Conservation (phyloP, 306 rosid genomes). For the Alnus rubra region DNA sequence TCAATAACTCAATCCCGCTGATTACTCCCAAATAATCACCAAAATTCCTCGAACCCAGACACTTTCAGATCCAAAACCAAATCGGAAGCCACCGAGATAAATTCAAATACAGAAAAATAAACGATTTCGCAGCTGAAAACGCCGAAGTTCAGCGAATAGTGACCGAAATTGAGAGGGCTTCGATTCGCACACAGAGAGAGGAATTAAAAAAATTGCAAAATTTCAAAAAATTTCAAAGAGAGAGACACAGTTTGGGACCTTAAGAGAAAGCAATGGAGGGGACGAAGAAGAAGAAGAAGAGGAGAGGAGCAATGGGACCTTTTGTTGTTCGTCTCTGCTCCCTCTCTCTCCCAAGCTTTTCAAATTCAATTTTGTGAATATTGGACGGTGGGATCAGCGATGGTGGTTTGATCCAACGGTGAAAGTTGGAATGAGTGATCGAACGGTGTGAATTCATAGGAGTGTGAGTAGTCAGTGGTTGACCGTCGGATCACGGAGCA, state of each 20-base stretch:
- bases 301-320: constrained; percentile 36
- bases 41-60: constrained; percentile 38
- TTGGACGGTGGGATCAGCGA: constrained; percentile 61
- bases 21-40: constrained; percentile 16
- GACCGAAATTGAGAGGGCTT: constrained; percentile 32
- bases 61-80: constrained; percentile 54
- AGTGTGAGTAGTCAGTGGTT: constrained; percentile 11
- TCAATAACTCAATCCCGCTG: constrained; percentile 32
- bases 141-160: constrained; percentile 31
- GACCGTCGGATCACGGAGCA: constrained; percentile 48
- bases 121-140: constrained; percentile 44
- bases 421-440: background rate
- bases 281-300: constrained; percentile 22
- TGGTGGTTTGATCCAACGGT: constrained; percentile 46
- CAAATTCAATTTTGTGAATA: constrained; percentile 86
- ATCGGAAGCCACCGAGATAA: constrained; percentile 18
- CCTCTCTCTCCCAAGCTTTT: constrained; percentile 91
- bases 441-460: constrained; percentile 59
- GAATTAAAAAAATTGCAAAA: background rate
- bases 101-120: constrained; percentile 9
- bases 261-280: constrained; percentile 20
- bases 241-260: constrained; percentile 24
- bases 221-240: constrained; percentile 13
- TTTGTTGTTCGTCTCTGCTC: constrained; percentile 67
- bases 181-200: constrained; percentile 21